phyloP scores from a whole-genome alignment of 306 rosid genomes.

The Vigna trinervia region DNA sequence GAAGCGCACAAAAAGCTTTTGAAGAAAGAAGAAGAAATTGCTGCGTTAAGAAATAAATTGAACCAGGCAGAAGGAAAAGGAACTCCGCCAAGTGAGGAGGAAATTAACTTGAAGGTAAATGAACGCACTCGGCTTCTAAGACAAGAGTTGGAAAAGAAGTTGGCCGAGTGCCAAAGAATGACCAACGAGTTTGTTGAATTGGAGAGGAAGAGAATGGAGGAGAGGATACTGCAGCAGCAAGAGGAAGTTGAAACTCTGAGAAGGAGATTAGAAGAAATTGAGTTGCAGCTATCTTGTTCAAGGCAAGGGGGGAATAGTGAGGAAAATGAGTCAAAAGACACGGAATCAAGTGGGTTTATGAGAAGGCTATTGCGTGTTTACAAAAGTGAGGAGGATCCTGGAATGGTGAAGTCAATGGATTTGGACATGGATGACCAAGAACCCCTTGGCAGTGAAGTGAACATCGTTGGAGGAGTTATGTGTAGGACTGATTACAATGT shows the following conservation, averaged over 20 bases:
- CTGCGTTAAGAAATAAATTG: conserved; percentile 72
- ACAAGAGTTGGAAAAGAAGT: conserved; percentile 81
- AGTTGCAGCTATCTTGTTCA: conserved; percentile 63
- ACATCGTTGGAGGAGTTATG: conserved; percentile 54
- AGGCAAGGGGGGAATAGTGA: conserved; percentile 50
- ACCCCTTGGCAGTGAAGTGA: conserved; percentile 62
- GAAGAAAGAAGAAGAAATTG: conserved; percentile 87
- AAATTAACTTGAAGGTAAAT: conserved; percentile 78
- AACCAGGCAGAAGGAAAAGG: conserved; percentile 58
- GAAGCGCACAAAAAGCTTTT: conserved; percentile 80
- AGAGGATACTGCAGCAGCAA: conserved; percentile 83
- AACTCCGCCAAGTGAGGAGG: conserved; percentile 69
- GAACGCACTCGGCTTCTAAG: conserved; percentile 69
- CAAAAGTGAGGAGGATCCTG: conserved; percentile 73
- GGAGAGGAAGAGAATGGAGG: conserved; percentile 97
- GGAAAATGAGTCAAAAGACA: conserved; percentile 56
- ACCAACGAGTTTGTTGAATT: conserved; percentile 85
- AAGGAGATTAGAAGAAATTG: conserved; percentile 86
- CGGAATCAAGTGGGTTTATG: conserved; percentile 70
- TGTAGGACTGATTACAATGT: conserved; percentile 47
- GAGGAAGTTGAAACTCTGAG: conserved; percentile 89
- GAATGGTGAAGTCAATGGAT: conserved; percentile 97
- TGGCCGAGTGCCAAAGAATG: conserved; percentile 92
- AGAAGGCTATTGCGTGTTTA: conserved; percentile 72
- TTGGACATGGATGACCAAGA: conserved; percentile 97